Base-by-base conservation (phyloP, 805 yeast genomes). In the Myxozyma melibiosi region DNA sequence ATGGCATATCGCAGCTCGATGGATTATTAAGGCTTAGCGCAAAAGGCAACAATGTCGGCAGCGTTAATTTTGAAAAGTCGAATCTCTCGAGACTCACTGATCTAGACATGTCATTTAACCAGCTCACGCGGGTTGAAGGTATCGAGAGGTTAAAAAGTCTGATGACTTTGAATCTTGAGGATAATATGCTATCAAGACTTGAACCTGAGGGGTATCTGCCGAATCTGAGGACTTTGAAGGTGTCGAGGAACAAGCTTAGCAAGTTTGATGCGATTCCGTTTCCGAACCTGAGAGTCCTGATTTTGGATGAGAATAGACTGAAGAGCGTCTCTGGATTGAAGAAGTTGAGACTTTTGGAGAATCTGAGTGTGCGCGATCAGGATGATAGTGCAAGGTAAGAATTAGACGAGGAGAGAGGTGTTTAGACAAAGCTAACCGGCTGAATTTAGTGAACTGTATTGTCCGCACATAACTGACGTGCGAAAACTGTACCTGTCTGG, bases 401-500 rank as follows among this genome's bases (percentile, higher is more conserved):
- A 4, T 11, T 20, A 13, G 11, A n/a, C n/a, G 6, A 16, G 6
- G 6, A 14, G 14, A n/a, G 3, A 2, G 11, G 30, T 14, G 4
- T 35, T 24, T 14, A 7, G 11, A 13, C 31, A 18, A 27, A 20
- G 28, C 13, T 7, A 22, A 20, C n/a, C 4, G 8, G 16, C 38
- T 33, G 31, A 31, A 24, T 27, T 27, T 22, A 53, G 57, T 35
- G 48, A 46, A 13, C 20, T 51, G 22, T 8, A 31, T 9, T 59
- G 63, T 28, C 59, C 65, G 2, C 38, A 51, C 28, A 25, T 69
- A 43, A 53, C 61, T 16, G 76, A 75, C 49, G 64, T 77, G 2
- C 61, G 67, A 13, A 66, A 63, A 41, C 60, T 80, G 33, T 76
- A 76, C 56, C 52, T 79, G 30, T 75, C 82, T 0, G 81, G 81